Base-by-base conservation (phyloP, 768 basidiomycete species). In the Psilocybe subaeruginosa region DNA sequence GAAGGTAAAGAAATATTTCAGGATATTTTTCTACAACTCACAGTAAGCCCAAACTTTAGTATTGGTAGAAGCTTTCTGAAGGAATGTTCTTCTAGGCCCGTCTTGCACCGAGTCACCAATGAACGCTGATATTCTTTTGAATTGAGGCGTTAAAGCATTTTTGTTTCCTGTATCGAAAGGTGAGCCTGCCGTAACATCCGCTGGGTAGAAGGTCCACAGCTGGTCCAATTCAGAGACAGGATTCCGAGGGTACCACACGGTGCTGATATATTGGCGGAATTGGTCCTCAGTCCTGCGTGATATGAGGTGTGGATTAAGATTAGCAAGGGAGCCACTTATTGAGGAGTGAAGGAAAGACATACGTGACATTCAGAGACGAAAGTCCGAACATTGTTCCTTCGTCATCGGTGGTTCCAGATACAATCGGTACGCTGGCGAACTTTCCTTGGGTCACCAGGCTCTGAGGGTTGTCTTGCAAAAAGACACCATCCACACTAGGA, bases 351-450 rank as follows among this genome's bases (percentile, higher is more conserved):
- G 39, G 30, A 30, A 8, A 39, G 37, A 60, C 76, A 54, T 51
- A 81, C 80, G 81, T 82, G 54, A 82, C 64, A 54, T 83, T 83
- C 37, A 78, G 62, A 3, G 72, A 78, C 3, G 78, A 73, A 17
- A 82, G 61, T 5, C 80, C 74, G 62, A 83, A 83, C 0, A 81
- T 33, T 0, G 84, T 83, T 23, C 84, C 85, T 67, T 87, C 85
- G 56, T 85, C 85, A 48, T 85, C 83, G 61, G 77, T 78, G 59
- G 83, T 76, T 39, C 81, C 82, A 73, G 65, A 61, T 16, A 86
- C 72, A 61, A 85, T 76, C 0, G 83, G 84, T 1, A 87, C 72
- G 52, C 78, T 76, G 1, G 83, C 78, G 1, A 85, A 76, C 39
- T 69, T 73, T 0, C 81, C 81, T 43, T 78, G 64, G 39, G 73